phyloP scores from a whole-genome alignment of 306 rosid genomes.

The Rosa chinensis region DNA sequence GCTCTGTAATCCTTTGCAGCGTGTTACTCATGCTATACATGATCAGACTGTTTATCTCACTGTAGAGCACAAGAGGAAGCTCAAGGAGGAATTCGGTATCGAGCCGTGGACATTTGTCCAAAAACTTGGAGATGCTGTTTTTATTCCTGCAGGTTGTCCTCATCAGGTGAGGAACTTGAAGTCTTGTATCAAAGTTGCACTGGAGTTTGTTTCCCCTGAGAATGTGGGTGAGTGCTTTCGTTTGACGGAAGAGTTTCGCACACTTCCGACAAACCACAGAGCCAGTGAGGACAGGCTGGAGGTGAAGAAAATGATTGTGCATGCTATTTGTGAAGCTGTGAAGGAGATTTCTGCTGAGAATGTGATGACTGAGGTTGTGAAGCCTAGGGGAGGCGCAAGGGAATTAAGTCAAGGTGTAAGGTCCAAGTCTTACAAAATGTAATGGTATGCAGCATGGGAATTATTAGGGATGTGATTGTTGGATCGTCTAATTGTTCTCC shows the following conservation, averaged over 20 bases:
- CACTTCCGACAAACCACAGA: conserved; percentile 61
- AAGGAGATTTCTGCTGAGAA: conserved; percentile 26
- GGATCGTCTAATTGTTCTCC: no score
- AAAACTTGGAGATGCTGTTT: conserved; percentile 52
- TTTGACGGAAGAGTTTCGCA: conserved; percentile 73
- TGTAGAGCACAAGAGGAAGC: conserved; percentile 61
- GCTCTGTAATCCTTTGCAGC: conserved; percentile 48
- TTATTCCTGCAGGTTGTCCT: conserved; percentile 60
- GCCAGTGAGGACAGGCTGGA: conserved; percentile 74
- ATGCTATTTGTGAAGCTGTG: conserved; percentile 38
- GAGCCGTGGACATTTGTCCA: conserved; percentile 56
- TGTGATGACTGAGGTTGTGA: background rate
- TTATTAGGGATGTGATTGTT: no score
- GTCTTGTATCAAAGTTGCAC: conserved; percentile 89
- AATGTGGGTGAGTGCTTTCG: conserved; percentile 73
- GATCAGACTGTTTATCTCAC: conserved; percentile 74
- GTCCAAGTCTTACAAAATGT: background rate
- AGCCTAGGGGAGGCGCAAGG: background rate
- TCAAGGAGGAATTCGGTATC: conserved; percentile 71
- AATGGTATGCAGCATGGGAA: background rate
- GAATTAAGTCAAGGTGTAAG: background rate
- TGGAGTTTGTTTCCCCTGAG: conserved; percentile 86
- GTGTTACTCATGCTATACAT: conserved; percentile 71
- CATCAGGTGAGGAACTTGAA: conserved; percentile 52
- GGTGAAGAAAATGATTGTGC: conserved; percentile 76